Evolutionary conservation across 1,284 basidiomycete genomes (phyloP).

Genomic region (Clitocybe nebularis): DNA sequence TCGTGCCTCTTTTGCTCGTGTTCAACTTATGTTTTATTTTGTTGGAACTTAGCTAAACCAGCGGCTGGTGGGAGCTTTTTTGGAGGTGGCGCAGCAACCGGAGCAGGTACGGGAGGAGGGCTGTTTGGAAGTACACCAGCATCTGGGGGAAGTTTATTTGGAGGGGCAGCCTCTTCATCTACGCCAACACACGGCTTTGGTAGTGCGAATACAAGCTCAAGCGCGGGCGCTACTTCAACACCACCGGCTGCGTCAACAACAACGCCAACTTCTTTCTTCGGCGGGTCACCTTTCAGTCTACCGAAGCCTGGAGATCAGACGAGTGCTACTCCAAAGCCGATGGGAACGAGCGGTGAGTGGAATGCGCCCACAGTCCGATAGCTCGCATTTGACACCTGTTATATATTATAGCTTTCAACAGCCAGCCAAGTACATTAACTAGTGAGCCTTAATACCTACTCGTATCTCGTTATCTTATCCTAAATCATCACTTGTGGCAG

Average conservation of each 20-base stretch:
- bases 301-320: slow-evolving; percentile 29
- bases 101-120: slow-evolving; percentile 9
- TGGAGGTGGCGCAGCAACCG: slow-evolving; percentile 13
- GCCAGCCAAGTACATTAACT: background rate
- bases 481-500: slow-evolving; percentile 13
- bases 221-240: slow-evolving; percentile 1
- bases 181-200: slow-evolving; percentile 20
- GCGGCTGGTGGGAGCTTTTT: slow-evolving; percentile 17
- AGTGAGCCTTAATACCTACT: too few species aligned
- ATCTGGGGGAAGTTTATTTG: slow-evolving; percentile 19
- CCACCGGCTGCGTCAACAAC: slow-evolving; percentile 9
- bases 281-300: slow-evolving; percentile 23
- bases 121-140: slow-evolving; percentile 13
- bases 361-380: slow-evolving; percentile 2
- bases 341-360: slow-evolving; percentile 26
- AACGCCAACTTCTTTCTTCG: slow-evolving; percentile 23
- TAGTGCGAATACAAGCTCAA: slow-evolving; percentile 5
- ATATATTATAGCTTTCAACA: slow-evolving; percentile 26
- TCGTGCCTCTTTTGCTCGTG: background rate
- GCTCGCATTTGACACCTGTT: background rate
- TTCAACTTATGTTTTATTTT: slow-evolving; percentile 14
- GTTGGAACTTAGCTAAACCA: slow-evolving; percentile 14
- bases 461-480: slow-evolving; percentile 7
- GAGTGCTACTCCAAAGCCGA: slow-evolving; percentile 24
- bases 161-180: slow-evolving; percentile 12